Percentiles rank a stretch among this genome's conserved stretches.
Evolutionary conservation across 208 protist genomes (phyloP).

Genomic region (Trypanosoma caninum): DNA sequence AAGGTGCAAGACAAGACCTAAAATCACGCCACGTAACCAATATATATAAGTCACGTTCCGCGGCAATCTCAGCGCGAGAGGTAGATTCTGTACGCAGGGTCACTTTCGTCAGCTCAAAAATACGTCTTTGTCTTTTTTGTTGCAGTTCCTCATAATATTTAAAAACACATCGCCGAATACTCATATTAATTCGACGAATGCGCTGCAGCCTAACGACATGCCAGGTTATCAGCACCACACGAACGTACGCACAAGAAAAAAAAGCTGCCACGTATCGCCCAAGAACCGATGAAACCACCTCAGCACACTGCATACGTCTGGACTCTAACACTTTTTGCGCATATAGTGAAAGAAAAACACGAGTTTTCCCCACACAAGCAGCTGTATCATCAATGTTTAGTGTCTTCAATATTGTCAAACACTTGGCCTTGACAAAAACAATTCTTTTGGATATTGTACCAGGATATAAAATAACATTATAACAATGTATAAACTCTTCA

Average conservation of each 20-base stretch:
- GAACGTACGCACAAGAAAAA: slow-evolving; percentile 4
- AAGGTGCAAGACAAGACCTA: slow-evolving; percentile 11
- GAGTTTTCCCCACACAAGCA: slow-evolving; percentile 5
- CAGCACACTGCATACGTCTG: not conserved
- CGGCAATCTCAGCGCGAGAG: not conserved
- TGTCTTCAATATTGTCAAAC: not conserved
- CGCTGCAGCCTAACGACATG: slow-evolving; percentile 15
- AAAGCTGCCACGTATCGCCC: slow-evolving; percentile 1
- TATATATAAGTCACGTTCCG: slow-evolving; percentile 3
- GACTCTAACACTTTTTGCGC: slow-evolving; percentile 7
- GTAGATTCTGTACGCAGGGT: slow-evolving; percentile 3
- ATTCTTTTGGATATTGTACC: not conserved
- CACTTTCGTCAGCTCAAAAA: slow-evolving; percentile 1
- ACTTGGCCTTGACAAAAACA: not conserved
- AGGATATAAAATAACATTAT: slow-evolving; percentile 1
- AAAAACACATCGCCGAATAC: slow-evolving; percentile 15
- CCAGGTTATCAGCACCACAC: not conserved
- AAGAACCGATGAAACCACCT: not conserved
- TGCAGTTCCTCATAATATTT: slow-evolving; percentile 23
- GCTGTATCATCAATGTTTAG: not conserved
- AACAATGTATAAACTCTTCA: slow-evolving; percentile 10
- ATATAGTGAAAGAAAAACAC: slow-evolving; percentile 15
- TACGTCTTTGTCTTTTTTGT: slow-evolving; percentile 7
- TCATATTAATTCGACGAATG: not conserved
- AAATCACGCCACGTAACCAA: slow-evolving; percentile 7